These are phyloP conservation scores for Pistacia atlantica DNA, from an alignment of 345 rosid genomes.

Conservation along the genomic window DNA sequence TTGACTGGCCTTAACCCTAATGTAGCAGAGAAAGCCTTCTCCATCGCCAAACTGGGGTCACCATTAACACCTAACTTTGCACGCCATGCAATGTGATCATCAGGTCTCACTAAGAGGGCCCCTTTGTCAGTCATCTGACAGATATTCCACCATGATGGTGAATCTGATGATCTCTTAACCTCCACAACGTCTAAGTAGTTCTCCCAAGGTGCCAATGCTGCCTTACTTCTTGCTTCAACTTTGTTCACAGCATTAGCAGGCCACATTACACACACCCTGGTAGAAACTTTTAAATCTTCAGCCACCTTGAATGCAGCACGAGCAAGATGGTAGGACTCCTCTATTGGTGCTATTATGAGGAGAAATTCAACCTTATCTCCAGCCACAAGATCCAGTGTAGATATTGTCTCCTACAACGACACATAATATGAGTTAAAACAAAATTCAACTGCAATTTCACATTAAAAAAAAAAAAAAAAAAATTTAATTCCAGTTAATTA, in stretches of 20 bases:
- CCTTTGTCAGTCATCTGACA: conserved; percentile 73
- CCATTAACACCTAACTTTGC: conserved; percentile 39
- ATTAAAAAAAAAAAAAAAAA: not conserved
- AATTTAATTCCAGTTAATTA: not conserved
- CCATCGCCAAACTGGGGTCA: conserved; percentile 57
- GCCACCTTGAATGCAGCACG: conserved; percentile 55
- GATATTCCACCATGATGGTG: conserved; percentile 74
- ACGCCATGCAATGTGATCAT: conserved; percentile 86
- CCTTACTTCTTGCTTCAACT: conserved; percentile 36
- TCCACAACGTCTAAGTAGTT: conserved; percentile 63
- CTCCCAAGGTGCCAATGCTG: conserved; percentile 60
- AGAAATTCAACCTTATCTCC: conserved; percentile 77
- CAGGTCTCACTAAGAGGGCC: conserved; percentile 77
- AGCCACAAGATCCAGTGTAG: conserved; percentile 73
- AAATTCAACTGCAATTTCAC: conserved; percentile 1
- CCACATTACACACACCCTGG: conserved; percentile 70
- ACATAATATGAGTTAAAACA: not conserved
- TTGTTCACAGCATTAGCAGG: conserved; percentile 35
- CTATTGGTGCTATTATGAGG: conserved; percentile 68
- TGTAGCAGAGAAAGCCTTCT: conserved; percentile 50
- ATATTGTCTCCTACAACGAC: conserved; percentile 46
- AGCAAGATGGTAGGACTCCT: conserved; percentile 70
- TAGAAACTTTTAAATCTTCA: conserved; percentile 51
- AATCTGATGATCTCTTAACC: conserved; percentile 38
- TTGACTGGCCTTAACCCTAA: conserved; percentile 37